Evolutionary conservation across 179 eudicot species (phyloP), one percentile per base, ranked within the genome.

Genomic region (Pouteria campechiana): DNA sequence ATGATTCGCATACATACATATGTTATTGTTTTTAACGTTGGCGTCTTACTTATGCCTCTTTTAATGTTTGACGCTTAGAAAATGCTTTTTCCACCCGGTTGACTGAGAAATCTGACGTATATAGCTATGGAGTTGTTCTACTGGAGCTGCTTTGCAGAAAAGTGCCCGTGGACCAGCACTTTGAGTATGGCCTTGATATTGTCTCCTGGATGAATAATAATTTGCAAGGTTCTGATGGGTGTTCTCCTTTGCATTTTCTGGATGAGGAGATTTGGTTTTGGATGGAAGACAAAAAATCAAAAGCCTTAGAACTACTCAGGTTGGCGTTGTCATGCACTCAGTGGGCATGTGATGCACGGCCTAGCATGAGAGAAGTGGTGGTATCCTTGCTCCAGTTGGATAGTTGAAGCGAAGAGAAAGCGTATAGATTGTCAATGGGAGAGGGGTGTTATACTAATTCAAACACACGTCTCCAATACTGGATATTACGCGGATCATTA

Each of bases 341-440:
- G 19, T 32, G 12, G 31, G 30, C 9, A 7, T 16, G 40, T 2
- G 52, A 37, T 43, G 44, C 5, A 18, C 48, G 61, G 20, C 56
- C 47, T 15, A 41, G 41, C 25, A 54, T 54, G 56, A 55, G 57
- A 55, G 67, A 36, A n/a, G 52, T 41, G 6, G 51, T 47, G 8
- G 46, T 23, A 17, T 17, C 30, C 11, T 49, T 25, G 9, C 9
- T 16, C 10, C 13, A 30, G 18, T 25, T 29, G 32, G n/a, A 32
- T 3, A 21, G 11, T 14, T 3, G 2, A 16, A 34, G 17, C 4
- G 17, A 34, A 34, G 6, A 12, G n/a, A n/a, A n/a, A n/a, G n/a
- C n/a, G n/a, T n/a, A n/a, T n/a, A n/a, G n/a, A n/a, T n/a, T n/a
- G n/a, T n/a, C n/a, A n/a, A n/a, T n/a, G n/a, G n/a, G n/a, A n/a